Base-by-base conservation (phyloP, 1,139 yeast species). In the Scheffersomyces cryptocercus region DNA sequence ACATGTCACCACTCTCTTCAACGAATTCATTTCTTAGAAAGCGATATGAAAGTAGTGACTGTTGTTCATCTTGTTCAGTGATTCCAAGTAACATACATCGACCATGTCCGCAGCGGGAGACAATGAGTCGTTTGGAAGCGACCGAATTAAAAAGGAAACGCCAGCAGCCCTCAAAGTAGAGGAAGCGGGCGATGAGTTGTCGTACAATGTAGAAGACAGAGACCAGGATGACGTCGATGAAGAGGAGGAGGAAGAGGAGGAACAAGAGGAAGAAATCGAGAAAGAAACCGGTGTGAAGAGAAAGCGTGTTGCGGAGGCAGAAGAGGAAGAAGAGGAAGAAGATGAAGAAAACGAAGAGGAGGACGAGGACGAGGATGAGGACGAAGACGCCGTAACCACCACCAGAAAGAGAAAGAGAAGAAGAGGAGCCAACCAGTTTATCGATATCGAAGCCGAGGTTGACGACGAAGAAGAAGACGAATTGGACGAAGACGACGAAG, bases 391-490 rank as follows among this genome's bases (percentile, higher is more conserved):
- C 12, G 65, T 67, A 7, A 67, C 68, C 3, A 60, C 69, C 44
- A 65, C 69, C 30, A 73, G 75, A 64, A 80, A 81, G 64, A 75
- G 85, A 67, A 77, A 83, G 64, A 75, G 85, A 56, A 75, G 85
- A 58, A 82, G 85, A 64, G 80, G 84, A 40, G 83, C 90, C 56
- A 93, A 93, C 65, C 93, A 88, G 73, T 93, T 93, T 67, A 79
- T 93, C 68, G 99, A 93, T 86, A 95, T 93, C 44, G 99, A 93
- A 74, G 99, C 99, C 47, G 99, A 93, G 64, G 99, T 93, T 46
- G 97, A 95, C 64, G 98, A 93, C 48, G 99, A 93, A 54, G 99
- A 93, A 47, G 99, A 93, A 53, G 99, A 93, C 35, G 91, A 85
- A 34, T 85, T 89, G 39, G 79, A 74, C 42, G 98, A 91, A 54